Percentiles rank a stretch among this genome's conserved stretches.
These are phyloP conservation scores for Paraleonurus japonicus DNA, from an alignment of 257 asterid species.

Conservation along the genomic window DNA sequence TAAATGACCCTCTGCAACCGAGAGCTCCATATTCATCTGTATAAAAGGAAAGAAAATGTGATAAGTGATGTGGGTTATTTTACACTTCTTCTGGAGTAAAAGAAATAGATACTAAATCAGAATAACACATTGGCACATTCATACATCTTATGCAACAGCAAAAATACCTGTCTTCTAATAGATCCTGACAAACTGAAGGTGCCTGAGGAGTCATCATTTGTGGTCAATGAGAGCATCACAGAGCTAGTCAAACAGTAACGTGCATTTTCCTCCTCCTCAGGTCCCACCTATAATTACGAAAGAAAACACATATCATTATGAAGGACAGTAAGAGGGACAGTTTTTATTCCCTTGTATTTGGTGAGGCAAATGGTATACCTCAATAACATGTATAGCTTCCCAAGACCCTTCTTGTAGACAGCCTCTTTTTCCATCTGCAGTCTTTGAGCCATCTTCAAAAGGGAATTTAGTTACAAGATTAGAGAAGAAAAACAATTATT, in stretches of 20 bases:
- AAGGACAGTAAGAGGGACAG: constrained; percentile 5
- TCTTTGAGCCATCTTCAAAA: constrained; percentile 77
- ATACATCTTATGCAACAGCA: neutral
- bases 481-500: constrained; percentile 18
- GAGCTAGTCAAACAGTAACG: constrained; percentile 90
- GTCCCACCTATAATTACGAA: constrained; percentile 56
- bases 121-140: neutral
- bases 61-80: neutral
- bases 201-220: constrained; percentile 80
- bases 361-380: constrained; percentile 48
- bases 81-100: neutral
- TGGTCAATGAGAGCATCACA: constrained; percentile 92
- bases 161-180: constrained; percentile 89
- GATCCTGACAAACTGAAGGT: constrained; percentile 94
- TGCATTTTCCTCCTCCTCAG: constrained; percentile 74
- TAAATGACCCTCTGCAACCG: constrained; percentile 86
- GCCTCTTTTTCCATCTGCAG: constrained; percentile 90
- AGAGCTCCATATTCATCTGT: constrained; percentile 84
- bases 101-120: neutral
- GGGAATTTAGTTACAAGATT: constrained; percentile 21
- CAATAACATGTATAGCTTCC: constrained; percentile 98
- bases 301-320: constrained; percentile 5
- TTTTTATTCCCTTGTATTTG: neutral
- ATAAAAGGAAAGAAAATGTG: constrained; percentile 1
- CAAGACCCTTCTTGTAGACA: constrained; percentile 92